Evolutionary conservation across 2,329 filamentous ascomycete genomes (phyloP), one percentile per base, ranked within the genome.

Genomic region (Sclerotinia nivalis): DNA sequence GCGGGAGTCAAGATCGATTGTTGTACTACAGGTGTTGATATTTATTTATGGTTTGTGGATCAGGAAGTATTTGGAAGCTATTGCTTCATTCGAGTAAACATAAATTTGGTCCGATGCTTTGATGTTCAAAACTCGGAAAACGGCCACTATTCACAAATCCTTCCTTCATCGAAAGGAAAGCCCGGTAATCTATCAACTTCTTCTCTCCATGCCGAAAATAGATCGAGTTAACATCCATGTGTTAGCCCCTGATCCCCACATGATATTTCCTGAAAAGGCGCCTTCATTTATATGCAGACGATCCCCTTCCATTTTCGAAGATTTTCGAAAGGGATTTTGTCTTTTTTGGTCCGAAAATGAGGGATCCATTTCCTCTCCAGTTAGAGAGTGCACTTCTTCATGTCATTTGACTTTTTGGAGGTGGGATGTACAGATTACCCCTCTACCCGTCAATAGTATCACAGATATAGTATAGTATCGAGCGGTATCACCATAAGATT

Each of bases 231-330:
- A 43, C 40, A 43, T 43, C 40, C 37, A 40, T 40, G 40, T 43
- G 13, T 31, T 56, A 56, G 54, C 54, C 31, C 54, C 54, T 56
- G 54, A 56, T 56, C 54, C 34, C 54, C 54, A 56, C 54, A 20
- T 37, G 31, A 37, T 20, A 56, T 37, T 56, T 34, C 54, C 54
- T 13, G 18, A 34, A 56, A 7, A 6, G 1, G 31, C 54, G 54
- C 31, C 54, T 56, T 31, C 31, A 34, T 56, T 34, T 56, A 56
- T 56, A 56, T 56, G 5, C 13, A 56, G 54, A 13, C 34, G 54
- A 56, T 56, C 54, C 31, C 54, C 31, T 56, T 56, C 31, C 10
- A 7, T 56, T 56, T 22, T 22, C 9, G 31, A 56, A 56, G 22
- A 22, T 56, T 54, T n/a, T 13, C 54, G 7, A n/a, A 10, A 7